phyloP scores from a whole-genome alignment of 805 yeast species.

The Kuraishia piskuri region DNA sequence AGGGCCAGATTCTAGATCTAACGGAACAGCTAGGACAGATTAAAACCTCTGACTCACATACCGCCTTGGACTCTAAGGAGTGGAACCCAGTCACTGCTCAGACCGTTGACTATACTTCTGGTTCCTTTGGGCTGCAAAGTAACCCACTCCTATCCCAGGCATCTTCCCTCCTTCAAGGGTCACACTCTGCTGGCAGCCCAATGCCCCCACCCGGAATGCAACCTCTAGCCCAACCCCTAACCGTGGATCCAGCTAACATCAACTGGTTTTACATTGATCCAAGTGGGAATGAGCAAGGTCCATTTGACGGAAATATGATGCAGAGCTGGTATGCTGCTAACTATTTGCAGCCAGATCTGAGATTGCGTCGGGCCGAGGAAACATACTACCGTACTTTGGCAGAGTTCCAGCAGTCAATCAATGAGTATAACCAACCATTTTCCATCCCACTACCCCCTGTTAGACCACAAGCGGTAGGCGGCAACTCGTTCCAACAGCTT shows the following conservation, averaged over 20 bases:
- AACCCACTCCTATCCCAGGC: neutral
- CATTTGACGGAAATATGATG: slow-evolving; percentile 68
- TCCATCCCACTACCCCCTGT: slow-evolving; percentile 39
- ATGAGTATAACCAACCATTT: slow-evolving; percentile 53
- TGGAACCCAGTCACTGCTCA: neutral
- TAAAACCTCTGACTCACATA: neutral
- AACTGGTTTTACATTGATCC: slow-evolving; percentile 74
- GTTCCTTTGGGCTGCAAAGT: neutral
- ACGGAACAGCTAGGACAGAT: neutral
- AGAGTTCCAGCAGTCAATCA: slow-evolving; percentile 40
- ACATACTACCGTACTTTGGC: slow-evolving; percentile 38
- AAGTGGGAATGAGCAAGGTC: slow-evolving; percentile 67
- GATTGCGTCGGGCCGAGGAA: slow-evolving; percentile 53
- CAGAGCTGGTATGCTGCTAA: slow-evolving; percentile 65
- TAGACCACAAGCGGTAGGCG: neutral
- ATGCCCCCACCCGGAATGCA: slow-evolving; percentile 12
- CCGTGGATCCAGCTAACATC: slow-evolving; percentile 24
- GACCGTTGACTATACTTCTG: neutral
- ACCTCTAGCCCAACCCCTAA: slow-evolving; percentile 1
- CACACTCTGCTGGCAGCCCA: neutral
- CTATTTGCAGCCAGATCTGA: slow-evolving; percentile 46
- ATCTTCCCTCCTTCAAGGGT: neutral
- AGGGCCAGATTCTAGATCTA: slow-evolving; percentile 2
- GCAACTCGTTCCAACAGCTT: neutral
- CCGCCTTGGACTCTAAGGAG: neutral